Conservation (phyloP, 2,329 filamentous ascomycete genomes). For the Bimuria novae-zelandiae region DNA sequence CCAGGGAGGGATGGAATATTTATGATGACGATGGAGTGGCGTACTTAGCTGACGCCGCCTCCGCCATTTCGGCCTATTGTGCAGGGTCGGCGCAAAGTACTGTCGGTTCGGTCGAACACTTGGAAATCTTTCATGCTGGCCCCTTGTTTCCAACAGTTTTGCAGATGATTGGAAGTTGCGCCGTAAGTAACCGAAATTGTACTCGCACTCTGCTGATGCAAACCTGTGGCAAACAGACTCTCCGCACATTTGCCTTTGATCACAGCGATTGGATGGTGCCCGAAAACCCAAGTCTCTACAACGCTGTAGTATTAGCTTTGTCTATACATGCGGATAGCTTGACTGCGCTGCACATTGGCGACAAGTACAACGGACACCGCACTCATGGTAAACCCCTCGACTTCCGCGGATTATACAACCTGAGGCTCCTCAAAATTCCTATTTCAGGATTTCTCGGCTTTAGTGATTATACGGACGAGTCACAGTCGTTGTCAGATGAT, state of each 20-base stretch:
- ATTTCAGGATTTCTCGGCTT: neutral
- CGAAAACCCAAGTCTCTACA: neutral
- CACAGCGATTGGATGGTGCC: neutral
- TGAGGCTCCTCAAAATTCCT: neutral
- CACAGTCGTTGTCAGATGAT: neutral
- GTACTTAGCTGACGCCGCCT: neutral
- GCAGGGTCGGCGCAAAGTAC: neutral
- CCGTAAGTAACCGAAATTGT: neutral
- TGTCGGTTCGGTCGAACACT: neutral
- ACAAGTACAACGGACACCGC: neutral
- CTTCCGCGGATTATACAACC: neutral
- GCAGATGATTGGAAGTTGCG: neutral
- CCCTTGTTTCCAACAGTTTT: neutral
- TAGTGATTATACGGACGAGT: neutral
- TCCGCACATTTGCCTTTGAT: constrained; percentile 4
- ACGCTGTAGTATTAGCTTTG: neutral
- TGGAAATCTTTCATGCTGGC: neutral
- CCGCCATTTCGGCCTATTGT: neutral
- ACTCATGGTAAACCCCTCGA: neutral
- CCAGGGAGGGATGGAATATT: neutral
- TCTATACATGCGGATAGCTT: neutral
- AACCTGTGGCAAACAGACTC: neutral
- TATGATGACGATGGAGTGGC: neutral
- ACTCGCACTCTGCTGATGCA: neutral
- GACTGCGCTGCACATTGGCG: neutral